These are phyloP conservation scores for Conidiobolus incongruus DNA, from an alignment of 371 early-diverging fungal species.

Conservation along the genomic window DNA sequence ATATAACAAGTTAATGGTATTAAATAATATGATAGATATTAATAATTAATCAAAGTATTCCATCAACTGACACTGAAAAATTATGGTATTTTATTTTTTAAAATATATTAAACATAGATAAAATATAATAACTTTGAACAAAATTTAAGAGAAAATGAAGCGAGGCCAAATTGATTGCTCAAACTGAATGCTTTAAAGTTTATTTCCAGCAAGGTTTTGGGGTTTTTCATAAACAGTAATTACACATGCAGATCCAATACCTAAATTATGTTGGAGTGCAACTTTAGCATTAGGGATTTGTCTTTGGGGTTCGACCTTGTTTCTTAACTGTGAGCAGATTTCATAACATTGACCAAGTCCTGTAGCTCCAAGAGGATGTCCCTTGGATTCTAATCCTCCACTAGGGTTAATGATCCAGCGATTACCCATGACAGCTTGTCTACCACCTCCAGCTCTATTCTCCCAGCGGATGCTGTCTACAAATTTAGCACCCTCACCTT, in stretches of 20 bases:
- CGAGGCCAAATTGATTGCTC: neutral
- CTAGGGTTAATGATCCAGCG: constrained; percentile 51
- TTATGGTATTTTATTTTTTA: neutral
- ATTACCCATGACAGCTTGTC: neutral
- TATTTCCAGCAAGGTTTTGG: neutral
- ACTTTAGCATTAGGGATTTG: constrained; percentile 39
- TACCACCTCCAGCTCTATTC: constrained; percentile 26
- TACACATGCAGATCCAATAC: constrained; percentile 58
- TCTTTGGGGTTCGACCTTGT: constrained; percentile 37
- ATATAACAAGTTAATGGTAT: too few species aligned
- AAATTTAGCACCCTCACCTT: constrained; percentile 34
- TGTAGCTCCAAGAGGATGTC: constrained; percentile 62
- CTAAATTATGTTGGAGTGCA: constrained; percentile 61
- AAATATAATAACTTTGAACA: neutral
- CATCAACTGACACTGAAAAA: too few species aligned
- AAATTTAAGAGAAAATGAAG: constrained; percentile 3
- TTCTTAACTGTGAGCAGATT: constrained; percentile 33
- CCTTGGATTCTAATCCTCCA: constrained; percentile 60
- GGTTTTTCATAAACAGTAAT: constrained; percentile 38
- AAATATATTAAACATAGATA: neutral
- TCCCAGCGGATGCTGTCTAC: constrained; percentile 18
- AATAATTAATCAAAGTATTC: too few species aligned
- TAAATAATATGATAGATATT: too few species aligned
- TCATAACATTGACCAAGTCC: constrained; percentile 58
- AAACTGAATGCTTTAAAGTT: neutral